These are phyloP conservation scores for Coemansia sp. DNA, from an alignment of 371 early-diverging fungal genomes.

Conservation along the genomic window DNA sequence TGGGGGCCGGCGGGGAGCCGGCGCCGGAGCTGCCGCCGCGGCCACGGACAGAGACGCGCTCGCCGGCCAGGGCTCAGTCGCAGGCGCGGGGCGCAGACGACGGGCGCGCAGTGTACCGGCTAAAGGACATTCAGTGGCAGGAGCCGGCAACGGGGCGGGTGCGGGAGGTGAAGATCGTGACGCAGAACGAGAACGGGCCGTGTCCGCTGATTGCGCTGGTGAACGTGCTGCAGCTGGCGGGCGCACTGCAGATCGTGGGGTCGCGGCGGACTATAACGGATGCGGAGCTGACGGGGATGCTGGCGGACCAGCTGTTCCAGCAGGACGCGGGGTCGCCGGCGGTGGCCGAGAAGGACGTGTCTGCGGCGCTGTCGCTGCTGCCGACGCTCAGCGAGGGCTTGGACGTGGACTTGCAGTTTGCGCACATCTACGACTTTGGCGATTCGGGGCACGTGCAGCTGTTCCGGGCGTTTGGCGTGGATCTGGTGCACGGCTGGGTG, in stretches of 20 bases:
- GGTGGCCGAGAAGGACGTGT: conserved; percentile 8
- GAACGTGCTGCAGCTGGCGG: conserved; percentile 79
- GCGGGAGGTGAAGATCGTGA: conserved; percentile 65
- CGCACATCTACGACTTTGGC: conserved; percentile 75
- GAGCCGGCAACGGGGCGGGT: conserved; percentile 51
- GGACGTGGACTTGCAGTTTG: conserved; percentile 85
- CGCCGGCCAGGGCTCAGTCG: too few relatives aligned
- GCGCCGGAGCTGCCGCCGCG: conserved; percentile 4
- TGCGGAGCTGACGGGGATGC: conserved; percentile 67
- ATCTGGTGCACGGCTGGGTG: conserved; percentile 89
- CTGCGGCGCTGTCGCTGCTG: conserved; percentile 51
- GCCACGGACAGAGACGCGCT: neutral
- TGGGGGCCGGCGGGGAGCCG: neutral
- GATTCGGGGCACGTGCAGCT: conserved; percentile 63
- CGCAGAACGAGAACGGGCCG: conserved; percentile 90
- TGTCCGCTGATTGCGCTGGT: conserved; percentile 85
- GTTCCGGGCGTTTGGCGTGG: conserved; percentile 78
- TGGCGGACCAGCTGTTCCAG: conserved; percentile 72
- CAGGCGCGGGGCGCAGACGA: neutral
- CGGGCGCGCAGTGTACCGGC: conserved; percentile 51
- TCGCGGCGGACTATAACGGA: conserved; percentile 63
- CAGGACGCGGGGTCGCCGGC: neutral
- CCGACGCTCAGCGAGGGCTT: conserved; percentile 60
- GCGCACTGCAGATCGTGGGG: conserved; percentile 67
- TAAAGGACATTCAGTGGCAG: conserved; percentile 68